Evolutionary conservation across 768 basidiomycete genomes (phyloP), one percentile per base, ranked within the genome.

Genomic region (Termitomyces sp.): DNA sequence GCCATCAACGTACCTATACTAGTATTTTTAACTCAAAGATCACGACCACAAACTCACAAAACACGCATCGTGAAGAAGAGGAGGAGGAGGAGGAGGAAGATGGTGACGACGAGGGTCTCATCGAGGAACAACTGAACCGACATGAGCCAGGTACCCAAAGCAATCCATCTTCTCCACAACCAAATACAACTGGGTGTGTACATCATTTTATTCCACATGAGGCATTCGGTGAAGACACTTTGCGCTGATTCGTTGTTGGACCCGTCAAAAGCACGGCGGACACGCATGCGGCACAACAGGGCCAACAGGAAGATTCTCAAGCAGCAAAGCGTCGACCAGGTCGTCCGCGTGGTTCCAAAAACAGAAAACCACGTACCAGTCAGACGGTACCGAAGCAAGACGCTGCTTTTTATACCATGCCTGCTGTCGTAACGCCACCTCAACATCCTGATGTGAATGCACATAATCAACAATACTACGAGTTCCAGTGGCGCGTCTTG

Each of bases 401-500:
- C 43, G 64, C 73, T 38, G 72, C 71, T 51, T 80, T 81, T 66
- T 78, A 81, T 63, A 73, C 80, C 58, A 73, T 70, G 38, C 33
- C 62, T 18, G 45, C 67, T 33, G 53, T 64, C 14, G 60, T 69
- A 35, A 67, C 69, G 24, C 72, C 75, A 9, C 78, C 78, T 38
- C 74, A 75, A 40, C 73, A 77, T 35, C 73, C 79, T 4, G 76
- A 79, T 50, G 80, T 85, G 26, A 82, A 80, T 57, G 75, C 84
- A 3, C 83, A 86, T 61, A 88, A 88, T 67, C 86, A 89, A 61
- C 84, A 85, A 65, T 91, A 89, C 69, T 90, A 89, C 69, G 88
- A 92, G 66, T 92, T 92, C 65, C 90, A 92, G 68, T 92, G 90
- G 90, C 83, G 88, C 54, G 83, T 90, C 42, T 69, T 92, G 57